Evolutionary conservation across 1,284 basidiomycete species (phyloP).

Genomic region (Sanghuangporus weigelae): DNA sequence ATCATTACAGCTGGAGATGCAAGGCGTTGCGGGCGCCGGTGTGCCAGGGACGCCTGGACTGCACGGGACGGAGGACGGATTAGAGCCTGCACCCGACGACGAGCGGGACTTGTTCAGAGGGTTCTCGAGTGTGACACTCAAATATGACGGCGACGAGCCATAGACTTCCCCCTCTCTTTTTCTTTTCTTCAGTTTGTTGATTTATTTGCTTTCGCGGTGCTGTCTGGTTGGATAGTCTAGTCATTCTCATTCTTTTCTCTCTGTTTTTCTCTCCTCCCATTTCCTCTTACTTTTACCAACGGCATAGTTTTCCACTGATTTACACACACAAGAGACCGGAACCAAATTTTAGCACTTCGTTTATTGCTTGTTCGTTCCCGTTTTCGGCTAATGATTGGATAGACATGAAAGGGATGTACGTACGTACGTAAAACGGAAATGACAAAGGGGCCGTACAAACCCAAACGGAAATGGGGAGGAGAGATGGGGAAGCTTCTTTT

Average conservation of each 20-base stretch:
- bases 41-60: constrained; percentile 41
- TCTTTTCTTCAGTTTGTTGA: neutral
- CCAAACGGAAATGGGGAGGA: neutral
- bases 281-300: neutral
- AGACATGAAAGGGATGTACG: neutral
- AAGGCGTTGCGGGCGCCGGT: constrained; percentile 31
- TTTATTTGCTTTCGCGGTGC: constrained; percentile 10
- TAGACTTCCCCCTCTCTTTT: constrained; percentile 9
- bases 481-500: neutral
- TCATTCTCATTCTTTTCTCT: constrained; percentile 17
- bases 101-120: constrained; percentile 65
- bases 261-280: constrained; percentile 16
- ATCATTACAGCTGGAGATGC: constrained; percentile 79
- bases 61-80: constrained; percentile 40
- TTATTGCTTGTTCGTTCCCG: neutral
- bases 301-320: neutral
- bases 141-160: constrained; percentile 65
- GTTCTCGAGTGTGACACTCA: constrained; percentile 84
- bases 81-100: constrained; percentile 37
- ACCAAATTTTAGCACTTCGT: neutral
- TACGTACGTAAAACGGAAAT: constrained; percentile 20
- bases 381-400: neutral
- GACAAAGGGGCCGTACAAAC: constrained; percentile 22
- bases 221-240: constrained; percentile 15
- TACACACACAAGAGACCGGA: neutral